Evolutionary conservation across 768 basidiomycete species (phyloP).

Genomic region (Botryobasidium botryosum): DNA sequence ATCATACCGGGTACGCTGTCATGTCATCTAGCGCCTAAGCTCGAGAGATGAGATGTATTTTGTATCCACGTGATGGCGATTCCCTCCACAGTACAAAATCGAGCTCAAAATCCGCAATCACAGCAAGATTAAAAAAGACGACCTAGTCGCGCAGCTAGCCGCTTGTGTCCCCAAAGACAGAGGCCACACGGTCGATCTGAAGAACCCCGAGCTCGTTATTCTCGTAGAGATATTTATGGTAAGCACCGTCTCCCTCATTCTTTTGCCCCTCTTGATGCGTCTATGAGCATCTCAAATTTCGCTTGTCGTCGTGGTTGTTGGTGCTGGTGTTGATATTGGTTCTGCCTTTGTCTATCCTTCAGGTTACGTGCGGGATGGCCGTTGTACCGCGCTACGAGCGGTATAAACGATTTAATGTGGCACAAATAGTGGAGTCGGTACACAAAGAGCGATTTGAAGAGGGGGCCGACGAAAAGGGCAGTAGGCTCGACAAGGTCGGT

Average conservation of each 20-base stretch:
- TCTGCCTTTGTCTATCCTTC: constrained; percentile 4
- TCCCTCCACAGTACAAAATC: constrained; percentile 50
- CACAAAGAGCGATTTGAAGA: no score
- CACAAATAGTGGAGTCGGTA: constrained; percentile 46
- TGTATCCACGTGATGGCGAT: background rate
- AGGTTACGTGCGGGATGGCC: constrained; percentile 65
- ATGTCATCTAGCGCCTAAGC: background rate
- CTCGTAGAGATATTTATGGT: constrained; percentile 78
- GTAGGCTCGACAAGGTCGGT: no score
- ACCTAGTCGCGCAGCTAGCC: constrained; percentile 50
- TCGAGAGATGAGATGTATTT: background rate
- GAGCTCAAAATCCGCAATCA: constrained; percentile 64
- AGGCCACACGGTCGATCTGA: constrained; percentile 48
- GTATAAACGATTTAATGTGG: constrained; percentile 62
- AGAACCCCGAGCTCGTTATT: constrained; percentile 52
- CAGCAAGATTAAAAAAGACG: constrained; percentile 41
- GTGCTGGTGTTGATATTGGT: no score
- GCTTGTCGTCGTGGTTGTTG: background rate
- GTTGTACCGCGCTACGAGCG: constrained; percentile 56
- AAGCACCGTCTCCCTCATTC: constrained; percentile 6
- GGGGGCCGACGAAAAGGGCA: no score
- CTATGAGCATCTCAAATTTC: background rate
- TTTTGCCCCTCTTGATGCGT: background rate
- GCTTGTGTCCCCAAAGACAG: constrained; percentile 40
- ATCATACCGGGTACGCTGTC: constrained; percentile 28